Evolutionary conservation across 2,329 filamentous ascomycete species (phyloP), one percentile per base, ranked within the genome.

Genomic region (Ophiostoma fasciatum): DNA sequence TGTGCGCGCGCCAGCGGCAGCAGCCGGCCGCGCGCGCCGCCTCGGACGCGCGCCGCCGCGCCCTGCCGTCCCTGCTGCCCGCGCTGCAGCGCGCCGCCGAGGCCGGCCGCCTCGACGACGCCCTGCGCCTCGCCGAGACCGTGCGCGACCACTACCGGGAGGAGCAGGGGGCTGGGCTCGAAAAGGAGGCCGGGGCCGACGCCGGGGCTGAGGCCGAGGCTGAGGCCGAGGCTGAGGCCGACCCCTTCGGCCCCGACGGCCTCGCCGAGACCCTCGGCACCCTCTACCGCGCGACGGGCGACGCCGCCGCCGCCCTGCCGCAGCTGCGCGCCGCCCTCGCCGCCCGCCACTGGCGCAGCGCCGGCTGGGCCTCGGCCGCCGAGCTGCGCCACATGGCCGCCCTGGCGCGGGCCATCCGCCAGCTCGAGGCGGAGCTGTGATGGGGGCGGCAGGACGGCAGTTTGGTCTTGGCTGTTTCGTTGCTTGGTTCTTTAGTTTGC

Each of bases 11-110:
- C 0, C 29, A 28, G 12, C 31, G 37, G 0, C 26, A 17, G 10
- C 3, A 41, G 7, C 29, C 36, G 1, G 17, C 18, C 1, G 38
- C 37, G 7, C 43, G 44, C 5, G 38, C 33, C 2, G 41, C 35
- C 0, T 53, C 50, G 2, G 50, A 54, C 41, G 28, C 28, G 5
- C 47, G 50, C 7, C 49, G 49, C n/a, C 14, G 4, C 13, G 25
- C 15, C 3, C 28, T 44, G 15, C 21, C 7, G 14, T 5, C 5
- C 6, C 17, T 42, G 11, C 18, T 15, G 22, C 17, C 21, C n/a
- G n/a, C 23, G 7, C 12, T 42, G 19, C 3, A 17, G 10, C 9
- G 9, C 17, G 7, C 20, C 30, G 17, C 38, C 11, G n/a, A 12
- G 7, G 23, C 13, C 7, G 35, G 28, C 17, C 13, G 32, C 14